Percentiles rank a stretch among this genome's conserved stretches.
phyloP scores from a whole-genome alignment of 805 yeast species.

The Debaryomyces maramus region DNA sequence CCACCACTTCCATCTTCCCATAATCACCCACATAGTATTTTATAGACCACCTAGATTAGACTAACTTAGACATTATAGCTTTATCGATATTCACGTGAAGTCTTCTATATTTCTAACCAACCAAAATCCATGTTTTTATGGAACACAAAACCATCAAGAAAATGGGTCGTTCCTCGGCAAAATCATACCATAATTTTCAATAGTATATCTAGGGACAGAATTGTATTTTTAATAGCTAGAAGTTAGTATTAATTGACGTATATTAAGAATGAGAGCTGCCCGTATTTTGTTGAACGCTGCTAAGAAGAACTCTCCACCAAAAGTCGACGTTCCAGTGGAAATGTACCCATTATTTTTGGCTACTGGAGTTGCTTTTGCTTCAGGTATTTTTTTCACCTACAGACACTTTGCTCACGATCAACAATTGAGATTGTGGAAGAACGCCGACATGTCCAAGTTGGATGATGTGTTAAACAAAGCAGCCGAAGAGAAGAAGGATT shows the following conservation, averaged over 20 bases:
- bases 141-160: background rate
- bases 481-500: background rate
- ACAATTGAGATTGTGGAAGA: conserved; percentile 48
- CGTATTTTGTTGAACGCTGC: conserved; percentile 42
- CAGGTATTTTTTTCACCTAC: conserved; percentile 45
- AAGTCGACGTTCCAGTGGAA: conserved; percentile 43
- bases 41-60: background rate
- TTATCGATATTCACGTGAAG: background rate
- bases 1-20: background rate
- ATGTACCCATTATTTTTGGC: conserved; percentile 50
- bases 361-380: conserved; percentile 39
- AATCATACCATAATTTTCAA: conserved; percentile 1
- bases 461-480: conserved; percentile 36
- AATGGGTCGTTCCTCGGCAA: background rate
- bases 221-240: no score
- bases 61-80: background rate
- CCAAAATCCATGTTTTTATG: conserved; percentile 9
- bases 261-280: conserved; percentile 37
- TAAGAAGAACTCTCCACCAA: conserved; percentile 25
- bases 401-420: conserved; percentile 47
- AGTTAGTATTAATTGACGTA: background rate
- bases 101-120: conserved; percentile 8
- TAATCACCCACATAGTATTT: background rate
- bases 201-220: no score
- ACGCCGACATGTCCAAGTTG: conserved; percentile 43